Conservation (phyloP, 345 rosid genomes). For the Microthlaspi erraticum region DNA sequence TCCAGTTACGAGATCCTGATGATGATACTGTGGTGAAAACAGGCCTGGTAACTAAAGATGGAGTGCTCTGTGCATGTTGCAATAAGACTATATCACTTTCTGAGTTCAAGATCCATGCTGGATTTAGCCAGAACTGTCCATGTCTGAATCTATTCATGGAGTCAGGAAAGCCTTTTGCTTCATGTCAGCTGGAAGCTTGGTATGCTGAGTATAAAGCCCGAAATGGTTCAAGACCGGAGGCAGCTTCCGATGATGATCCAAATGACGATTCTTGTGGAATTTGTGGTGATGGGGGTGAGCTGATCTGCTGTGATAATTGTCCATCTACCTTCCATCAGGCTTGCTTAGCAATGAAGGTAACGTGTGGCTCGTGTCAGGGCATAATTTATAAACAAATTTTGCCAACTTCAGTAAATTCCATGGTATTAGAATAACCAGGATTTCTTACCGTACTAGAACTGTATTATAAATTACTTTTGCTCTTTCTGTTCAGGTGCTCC, state of each 20-base stretch:
- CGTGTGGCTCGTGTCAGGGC: conserved; percentile 37
- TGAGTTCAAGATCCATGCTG: conserved; percentile 81
- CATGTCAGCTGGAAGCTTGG: conserved; percentile 92
- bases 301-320: conserved; percentile 95
- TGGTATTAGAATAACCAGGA: conserved; percentile 13
- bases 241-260: conserved; percentile 67
- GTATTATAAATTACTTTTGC: conserved; percentile 18
- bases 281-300: conserved; percentile 91
- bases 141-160: conserved; percentile 87
- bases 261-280: conserved; percentile 97
- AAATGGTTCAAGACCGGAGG: conserved; percentile 50
- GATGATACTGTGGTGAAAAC: conserved; percentile 70
- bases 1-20: conserved; percentile 71
- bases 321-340: conserved; percentile 89
- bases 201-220: conserved; percentile 77
- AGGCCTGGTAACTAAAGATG: conserved; percentile 69
- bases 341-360: conserved; percentile 84
- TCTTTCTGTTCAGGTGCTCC: conserved; percentile 68
- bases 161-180: conserved; percentile 74
- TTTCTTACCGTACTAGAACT: conserved; percentile 5
- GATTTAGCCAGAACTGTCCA: conserved; percentile 66
- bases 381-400: background rate
- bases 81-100: conserved; percentile 66
- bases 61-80: conserved; percentile 86
- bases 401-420: conserved; percentile 8